Evolutionary conservation across 768 basidiomycete genomes (phyloP).

Genomic region (Exsudoporus frostii): DNA sequence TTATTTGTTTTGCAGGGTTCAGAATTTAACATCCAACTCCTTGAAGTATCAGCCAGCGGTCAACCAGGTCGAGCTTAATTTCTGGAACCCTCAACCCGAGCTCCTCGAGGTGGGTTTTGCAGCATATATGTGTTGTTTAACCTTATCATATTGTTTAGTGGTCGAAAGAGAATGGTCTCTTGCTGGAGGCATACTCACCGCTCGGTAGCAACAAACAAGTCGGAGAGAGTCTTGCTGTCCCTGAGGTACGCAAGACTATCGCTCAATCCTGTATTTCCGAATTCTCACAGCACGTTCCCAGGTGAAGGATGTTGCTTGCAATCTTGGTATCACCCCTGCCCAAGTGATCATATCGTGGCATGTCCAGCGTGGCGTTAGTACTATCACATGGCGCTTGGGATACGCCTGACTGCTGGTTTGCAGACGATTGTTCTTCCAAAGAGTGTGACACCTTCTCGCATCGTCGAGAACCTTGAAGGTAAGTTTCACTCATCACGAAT

Average conservation of each 20-base stretch:
- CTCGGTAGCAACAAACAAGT: conserved; percentile 63
- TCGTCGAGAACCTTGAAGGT: conserved; percentile 71
- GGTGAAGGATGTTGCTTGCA: conserved; percentile 56
- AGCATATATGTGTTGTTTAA: not conserved
- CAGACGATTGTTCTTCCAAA: conserved; percentile 75
- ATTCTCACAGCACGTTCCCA: conserved; percentile 15
- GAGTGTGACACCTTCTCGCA: conserved; percentile 65
- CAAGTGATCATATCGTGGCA: conserved; percentile 77
- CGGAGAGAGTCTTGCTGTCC: conserved; percentile 52
- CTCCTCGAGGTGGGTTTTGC: conserved; percentile 51
- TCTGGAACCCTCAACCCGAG: conserved; percentile 74
- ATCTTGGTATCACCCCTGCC: conserved; percentile 69
- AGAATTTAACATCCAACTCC: conserved; percentile 60
- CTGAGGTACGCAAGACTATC: conserved; percentile 38
- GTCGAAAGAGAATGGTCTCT: conserved; percentile 60
- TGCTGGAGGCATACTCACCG: conserved; percentile 77
- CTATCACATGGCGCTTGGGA: not conserved
- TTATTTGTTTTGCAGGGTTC: conserved; percentile 34
- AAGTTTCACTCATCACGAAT: conserved; percentile 2
- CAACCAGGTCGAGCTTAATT: conserved; percentile 79
- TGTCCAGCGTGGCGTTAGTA: conserved; percentile 66
- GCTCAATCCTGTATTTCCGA: not conserved
- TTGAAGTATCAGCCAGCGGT: conserved; percentile 62
- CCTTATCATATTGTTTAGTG: conserved; percentile 41
- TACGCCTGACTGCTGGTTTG: not conserved